Conservation (phyloP, 306 rosid genomes). For the Sophora flavescens region DNA sequence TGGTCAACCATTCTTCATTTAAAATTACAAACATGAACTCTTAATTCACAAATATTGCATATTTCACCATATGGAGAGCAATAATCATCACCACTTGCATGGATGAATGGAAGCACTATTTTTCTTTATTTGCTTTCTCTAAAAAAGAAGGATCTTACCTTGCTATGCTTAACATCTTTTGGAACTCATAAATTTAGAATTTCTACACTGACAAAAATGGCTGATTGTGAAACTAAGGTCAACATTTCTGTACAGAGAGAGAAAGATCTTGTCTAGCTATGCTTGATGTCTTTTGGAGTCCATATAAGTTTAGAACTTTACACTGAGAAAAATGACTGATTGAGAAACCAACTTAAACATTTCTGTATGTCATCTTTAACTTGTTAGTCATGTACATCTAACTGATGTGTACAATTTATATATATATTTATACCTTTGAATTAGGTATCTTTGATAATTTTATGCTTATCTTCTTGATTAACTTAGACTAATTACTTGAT, state of each 20-base stretch:
- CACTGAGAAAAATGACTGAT: background rate
- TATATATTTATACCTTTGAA: no score
- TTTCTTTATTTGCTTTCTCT: conserved; percentile 9
- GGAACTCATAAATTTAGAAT: background rate
- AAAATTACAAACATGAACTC: background rate
- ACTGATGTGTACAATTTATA: background rate
- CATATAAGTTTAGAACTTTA: background rate
- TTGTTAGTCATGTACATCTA: background rate
- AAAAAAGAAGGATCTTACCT: background rate
- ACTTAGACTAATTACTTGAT: no score
- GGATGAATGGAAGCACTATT: conserved; percentile 1
- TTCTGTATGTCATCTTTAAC: background rate
- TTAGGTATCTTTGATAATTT: no score
- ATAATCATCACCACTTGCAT: conserved; percentile 12
- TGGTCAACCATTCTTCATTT: background rate
- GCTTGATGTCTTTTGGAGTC: background rate
- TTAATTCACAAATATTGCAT: conserved; percentile 10
- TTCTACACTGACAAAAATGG: background rate
- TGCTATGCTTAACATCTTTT: background rate
- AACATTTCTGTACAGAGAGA: background rate
- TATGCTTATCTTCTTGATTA: no score
- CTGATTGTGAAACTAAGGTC: background rate
- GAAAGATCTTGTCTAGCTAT: background rate
- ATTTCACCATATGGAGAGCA: conserved; percentile 3
- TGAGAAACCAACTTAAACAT: background rate